A percentile compares a stretch with the other conserved stretches of the same genome.
Conservation (phyloP, 208 protist genomes). For the Wallacemonas collosoma region DNA sequence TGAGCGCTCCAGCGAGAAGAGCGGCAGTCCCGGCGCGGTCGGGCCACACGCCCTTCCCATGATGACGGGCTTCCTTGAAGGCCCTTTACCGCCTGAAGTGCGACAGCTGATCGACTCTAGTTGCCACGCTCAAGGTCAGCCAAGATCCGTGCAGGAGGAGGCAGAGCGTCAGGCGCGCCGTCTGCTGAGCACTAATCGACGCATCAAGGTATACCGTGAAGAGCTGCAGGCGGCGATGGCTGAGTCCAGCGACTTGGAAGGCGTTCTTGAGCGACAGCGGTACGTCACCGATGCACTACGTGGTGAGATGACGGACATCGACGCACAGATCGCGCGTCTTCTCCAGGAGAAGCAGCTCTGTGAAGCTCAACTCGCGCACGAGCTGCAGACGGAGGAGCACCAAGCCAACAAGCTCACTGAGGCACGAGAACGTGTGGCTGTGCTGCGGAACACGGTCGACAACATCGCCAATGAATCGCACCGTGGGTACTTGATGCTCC, state of each 20-base stretch:
- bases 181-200: slow-evolving; percentile 75
- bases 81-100: slow-evolving; percentile 74
- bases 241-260: slow-evolving; percentile 58
- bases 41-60: background rate
- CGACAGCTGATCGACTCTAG: slow-evolving; percentile 60
- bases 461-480: slow-evolving; percentile 58
- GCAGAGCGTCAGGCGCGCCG: slow-evolving; percentile 78
- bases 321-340: slow-evolving; percentile 55
- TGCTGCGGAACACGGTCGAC: slow-evolving; percentile 68
- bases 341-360: slow-evolving; percentile 65
- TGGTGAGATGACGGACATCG: slow-evolving; percentile 59
- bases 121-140: slow-evolving; percentile 30
- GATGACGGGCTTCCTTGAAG: slow-evolving; percentile 38
- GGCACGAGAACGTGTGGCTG: slow-evolving; percentile 56
- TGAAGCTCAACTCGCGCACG: slow-evolving; percentile 51
- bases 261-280: slow-evolving; percentile 42
- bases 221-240: slow-evolving; percentile 74
- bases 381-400: slow-evolving; percentile 32
- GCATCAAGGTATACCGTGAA: slow-evolving; percentile 78
- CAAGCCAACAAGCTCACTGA: slow-evolving; percentile 49
- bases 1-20: too few relatives aligned
- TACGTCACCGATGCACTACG: slow-evolving; percentile 54
- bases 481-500: slow-evolving; percentile 57
- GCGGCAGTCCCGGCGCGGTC: too few relatives aligned
- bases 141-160: slow-evolving; percentile 30